Base-by-base conservation (phyloP, 2,329 filamentous ascomycete genomes). In the Alternaria brassicae region DNA sequence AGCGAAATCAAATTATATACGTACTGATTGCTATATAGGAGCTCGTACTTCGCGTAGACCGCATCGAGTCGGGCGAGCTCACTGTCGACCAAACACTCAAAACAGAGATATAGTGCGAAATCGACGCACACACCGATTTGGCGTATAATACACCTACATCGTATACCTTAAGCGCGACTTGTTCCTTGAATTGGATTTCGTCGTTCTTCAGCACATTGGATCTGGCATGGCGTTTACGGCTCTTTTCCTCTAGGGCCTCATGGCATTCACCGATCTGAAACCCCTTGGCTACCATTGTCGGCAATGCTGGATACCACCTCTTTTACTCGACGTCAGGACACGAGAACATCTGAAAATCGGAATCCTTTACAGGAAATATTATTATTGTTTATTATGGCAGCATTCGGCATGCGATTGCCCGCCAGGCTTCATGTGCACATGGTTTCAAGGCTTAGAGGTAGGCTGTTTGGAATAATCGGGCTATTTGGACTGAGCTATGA, bases 1-100 rank as follows among this genome's bases (percentile, higher is more conserved):
- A 27, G 30, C 6, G 8, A 44, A 12, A n/a, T 41, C 10, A 4
- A 28, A 5, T 53, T 34, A 4, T 23, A 10, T 9, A 17, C 27
- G 3, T 44, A 47, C 71, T 77, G 48, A 68, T 36, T 8, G 17
- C 15, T 12, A 34, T 39, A 21, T 45, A 79, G 78, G 78, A 80
- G 69, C 74, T 80, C 19, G 76, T 79, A 45, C 72, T 79, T 27
- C 76, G 78, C 15, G 77, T 80, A 42, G 77, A 79, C 44, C 75
- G 75, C 44, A 79, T 80, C 42, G 77, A 79, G 56, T 74, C 70
- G 32, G 77, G 77, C 44, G 76, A 79, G 56, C 61, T 78, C 48
- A 75, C 70, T 3, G 70, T 72, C 27, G 75, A 77, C 15, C 69
- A 74, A 57, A 69, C 69, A 6, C 66, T 77, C 36, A 72, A 70